Evolutionary conservation across 768 basidiomycete species (phyloP).

Genomic region (Filobasidium floriforme): DNA sequence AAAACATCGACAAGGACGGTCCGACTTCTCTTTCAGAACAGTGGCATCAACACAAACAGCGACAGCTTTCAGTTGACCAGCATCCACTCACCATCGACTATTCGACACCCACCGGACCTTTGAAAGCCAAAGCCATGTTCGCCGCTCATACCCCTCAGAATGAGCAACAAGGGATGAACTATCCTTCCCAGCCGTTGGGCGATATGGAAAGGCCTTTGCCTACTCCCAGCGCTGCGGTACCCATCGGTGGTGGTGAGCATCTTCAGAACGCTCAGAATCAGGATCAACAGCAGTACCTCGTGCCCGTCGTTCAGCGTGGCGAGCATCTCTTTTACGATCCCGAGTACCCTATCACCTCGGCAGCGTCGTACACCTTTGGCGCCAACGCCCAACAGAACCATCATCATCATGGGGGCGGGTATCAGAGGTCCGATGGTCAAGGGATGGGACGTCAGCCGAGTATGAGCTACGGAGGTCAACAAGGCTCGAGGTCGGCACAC

Average conservation of each 20-base stretch:
- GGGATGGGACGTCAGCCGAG: background rate
- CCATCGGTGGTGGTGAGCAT: background rate
- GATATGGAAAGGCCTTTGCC: slow-evolving; percentile 5
- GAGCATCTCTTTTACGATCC: slow-evolving; percentile 9
- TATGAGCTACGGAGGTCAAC: background rate
- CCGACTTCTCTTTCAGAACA: background rate
- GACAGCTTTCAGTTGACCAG: background rate
- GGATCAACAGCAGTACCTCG: slow-evolving; percentile 6
- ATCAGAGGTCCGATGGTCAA: background rate
- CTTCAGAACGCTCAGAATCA: background rate
- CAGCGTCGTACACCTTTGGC: slow-evolving; percentile 4
- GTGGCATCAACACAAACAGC: background rate
- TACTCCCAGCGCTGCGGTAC: background rate
- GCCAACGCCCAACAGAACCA: slow-evolving; percentile 1
- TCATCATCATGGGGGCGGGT: background rate
- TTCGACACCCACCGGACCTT: background rate
- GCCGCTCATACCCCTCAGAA: background rate
- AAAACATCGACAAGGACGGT: background rate
- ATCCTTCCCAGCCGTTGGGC: slow-evolving; percentile 2
- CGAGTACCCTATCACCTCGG: slow-evolving; percentile 11
- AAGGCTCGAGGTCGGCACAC: background rate
- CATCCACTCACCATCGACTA: background rate
- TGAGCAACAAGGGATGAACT: background rate
- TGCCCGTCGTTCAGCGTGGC: slow-evolving; percentile 8
- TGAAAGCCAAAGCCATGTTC: background rate